Base-by-base conservation (phyloP, 306 rosid species). In the Luffa acutangula region DNA sequence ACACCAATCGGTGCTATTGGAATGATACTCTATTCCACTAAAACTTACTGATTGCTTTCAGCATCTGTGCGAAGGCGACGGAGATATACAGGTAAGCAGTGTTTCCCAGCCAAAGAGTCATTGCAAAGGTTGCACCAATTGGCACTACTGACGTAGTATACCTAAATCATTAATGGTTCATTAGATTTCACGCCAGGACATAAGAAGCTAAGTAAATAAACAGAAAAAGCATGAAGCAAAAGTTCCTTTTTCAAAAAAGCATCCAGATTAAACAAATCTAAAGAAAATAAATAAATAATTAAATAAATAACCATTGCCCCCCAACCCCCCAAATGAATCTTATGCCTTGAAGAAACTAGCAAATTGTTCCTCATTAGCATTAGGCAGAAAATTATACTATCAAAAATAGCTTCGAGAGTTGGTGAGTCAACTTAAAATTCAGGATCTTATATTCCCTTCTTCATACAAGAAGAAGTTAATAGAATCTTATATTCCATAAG, bases 61-160 rank as follows among this genome's bases (percentile, higher is more conserved):
- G 84, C 99, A 95, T 95, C 81, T 95, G 99, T 34, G 99, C 97
- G 76, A 95, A 95, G 45, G 99, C 96, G 77, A 95, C 99, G 66
- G 99, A 95, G 80, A 95, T 91, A 86, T 95, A 95, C 76, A 95
- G 86, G 87, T 95, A 95, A 70, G 99, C 99, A 73, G 99, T 95
- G 86, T 95, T 95, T 82, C 99, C 99, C 82, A 95, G 90, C 99
- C 97, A 95, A 84, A 95, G 99, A 72, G 99, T 95, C 97, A 95
- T 87, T 54, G 99, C 99, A 86, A 95, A 95, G 94, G 88, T 93
- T 77, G 97, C 97, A 79, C 99, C 97, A 81, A 95, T 95, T 70
- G 99, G 99, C 85, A 91, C 87, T 43, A 95, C 99, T 13, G 99
- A 95, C 65, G 93, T 85, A 79, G 81, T 86, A 69, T 95, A 95